Evolutionary conservation across 1,284 basidiomycete species (phyloP).

Genomic region (Grifola frondosa): DNA sequence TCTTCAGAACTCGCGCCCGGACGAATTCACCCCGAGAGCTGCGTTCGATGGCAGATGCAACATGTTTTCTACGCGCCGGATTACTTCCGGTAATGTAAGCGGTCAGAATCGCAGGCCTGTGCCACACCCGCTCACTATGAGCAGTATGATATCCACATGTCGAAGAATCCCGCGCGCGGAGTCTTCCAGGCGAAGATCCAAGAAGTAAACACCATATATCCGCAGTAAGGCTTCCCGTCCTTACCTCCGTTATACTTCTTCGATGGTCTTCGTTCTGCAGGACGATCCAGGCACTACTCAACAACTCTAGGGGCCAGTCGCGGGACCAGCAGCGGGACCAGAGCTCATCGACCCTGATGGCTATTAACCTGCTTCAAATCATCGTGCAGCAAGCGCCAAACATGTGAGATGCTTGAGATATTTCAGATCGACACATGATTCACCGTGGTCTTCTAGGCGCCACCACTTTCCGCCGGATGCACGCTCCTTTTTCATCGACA

Average conservation of each 20-base stretch:
- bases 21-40: slow-evolving; percentile 19
- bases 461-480: slow-evolving; percentile 23
- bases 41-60: slow-evolving; percentile 25
- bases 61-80: slow-evolving; percentile 16
- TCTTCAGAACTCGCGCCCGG: slow-evolving; percentile 17
- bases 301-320: too few species aligned
- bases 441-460: slow-evolving; percentile 7
- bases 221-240: too few species aligned
- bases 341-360: too few species aligned
- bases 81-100: slow-evolving; percentile 9
- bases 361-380: slow-evolving; percentile 25
- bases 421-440: background rate
- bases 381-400: slow-evolving; percentile 28
- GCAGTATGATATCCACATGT: slow-evolving; percentile 10
- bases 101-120: background rate
- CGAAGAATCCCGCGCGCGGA: background rate
- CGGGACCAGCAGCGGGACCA: too few species aligned
- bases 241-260: too few species aligned
- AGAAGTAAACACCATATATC: too few species aligned
- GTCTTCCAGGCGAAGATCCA: too few species aligned
- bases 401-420: slow-evolving; percentile 8
- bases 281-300: too few species aligned
- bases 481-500: slow-evolving; percentile 10
- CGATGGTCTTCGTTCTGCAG: too few species aligned
- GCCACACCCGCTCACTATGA: background rate